Base-by-base conservation (phyloP, 2,329 filamentous ascomycete genomes). In the Westerdykella sp. region DNA sequence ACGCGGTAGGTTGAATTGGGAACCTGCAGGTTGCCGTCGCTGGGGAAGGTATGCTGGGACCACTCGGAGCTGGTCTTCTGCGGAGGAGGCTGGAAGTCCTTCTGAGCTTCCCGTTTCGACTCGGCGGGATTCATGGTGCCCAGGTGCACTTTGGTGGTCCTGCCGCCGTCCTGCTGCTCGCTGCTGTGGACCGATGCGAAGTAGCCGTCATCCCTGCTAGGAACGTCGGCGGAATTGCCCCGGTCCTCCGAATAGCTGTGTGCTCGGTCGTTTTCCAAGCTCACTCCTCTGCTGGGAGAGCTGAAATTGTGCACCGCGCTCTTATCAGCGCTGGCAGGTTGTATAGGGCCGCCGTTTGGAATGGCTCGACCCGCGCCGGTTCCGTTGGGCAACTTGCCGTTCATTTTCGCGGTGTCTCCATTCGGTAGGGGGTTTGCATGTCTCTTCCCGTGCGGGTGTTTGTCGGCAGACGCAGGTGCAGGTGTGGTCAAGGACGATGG, bases 1-100 rank as follows among this genome's bases (percentile, higher is more conserved):
- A 82, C 80, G 58, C 81, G 74, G 44, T 66, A 53, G 18, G 48
- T 41, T 43, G 54, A 40, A 34, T 42, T 40, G 41, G 66, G 56
- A 54, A 71, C 47, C 56, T 69, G 51, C 63, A 72, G 44, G 55
- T 59, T 52, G 59, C 65, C 14, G 62, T 51, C 48, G 50, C 40
- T 42, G 51, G 49, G 34, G 55, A 37, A n/a, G 31, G 45, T 15
- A 43, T 39, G 32, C 15, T 21, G n/a, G 14, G 39, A 39, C 41
- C 34, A 41, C 37, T 50, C 56, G 11, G 48, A 50, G 37, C 51
- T 48, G 16, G 50, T 46, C 42, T 51, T 55, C 25, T 28, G 25
- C 25, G 25, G 25, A 28, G 25, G 49, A n/a, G 54, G 46, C 5
- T 50, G 44, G 39, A 59, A 52, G 49, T 65, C 61, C 40, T 50